Evolutionary conservation across 352 stramenopile genomes (phyloP).

Genomic region (Globisporangium irregulare): DNA sequence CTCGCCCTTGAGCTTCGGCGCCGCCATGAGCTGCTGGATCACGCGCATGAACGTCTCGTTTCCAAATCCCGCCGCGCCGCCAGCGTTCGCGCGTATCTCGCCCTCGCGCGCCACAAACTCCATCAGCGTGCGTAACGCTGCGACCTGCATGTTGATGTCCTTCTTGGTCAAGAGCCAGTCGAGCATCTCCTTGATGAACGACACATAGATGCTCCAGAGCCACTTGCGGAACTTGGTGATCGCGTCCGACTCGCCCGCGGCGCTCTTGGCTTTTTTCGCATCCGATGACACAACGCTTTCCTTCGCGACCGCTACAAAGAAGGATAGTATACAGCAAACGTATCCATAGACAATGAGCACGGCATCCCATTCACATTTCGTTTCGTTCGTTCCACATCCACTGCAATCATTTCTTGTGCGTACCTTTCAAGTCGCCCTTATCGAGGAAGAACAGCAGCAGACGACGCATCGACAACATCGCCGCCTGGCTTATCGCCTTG

Average conservation of each 20-base stretch:
- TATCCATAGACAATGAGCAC: not conserved
- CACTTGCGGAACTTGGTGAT: constrained; percentile 78
- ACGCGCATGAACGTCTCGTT: constrained; percentile 85
- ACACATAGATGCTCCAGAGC: constrained; percentile 79
- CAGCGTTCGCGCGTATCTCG: constrained; percentile 31
- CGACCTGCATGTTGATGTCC: constrained; percentile 69
- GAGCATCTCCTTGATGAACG: constrained; percentile 83
- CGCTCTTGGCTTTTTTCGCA: constrained; percentile 39
- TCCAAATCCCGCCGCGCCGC: constrained; percentile 45
- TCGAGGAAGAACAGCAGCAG: constrained; percentile 82
- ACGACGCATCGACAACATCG: constrained; percentile 79
- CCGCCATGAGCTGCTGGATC: constrained; percentile 59
- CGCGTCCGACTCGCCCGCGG: constrained; percentile 31
- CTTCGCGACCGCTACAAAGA: constrained; percentile 13
- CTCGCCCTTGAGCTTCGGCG: constrained; percentile 76
- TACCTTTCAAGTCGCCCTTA: constrained; percentile 68
- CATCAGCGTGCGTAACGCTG: constrained; percentile 86
- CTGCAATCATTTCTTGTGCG: not conserved
- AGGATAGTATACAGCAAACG: not conserved
- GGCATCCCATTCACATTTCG: not conserved
- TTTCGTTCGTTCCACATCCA: not conserved
- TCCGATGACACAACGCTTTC: constrained; percentile 7
- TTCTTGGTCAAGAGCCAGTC: constrained; percentile 55
- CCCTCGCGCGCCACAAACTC: constrained; percentile 82
- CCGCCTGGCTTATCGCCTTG: constrained; percentile 67